Conservation (phyloP, 2,329 filamentous ascomycete genomes). For the Aspergillus quadricinctus region DNA sequence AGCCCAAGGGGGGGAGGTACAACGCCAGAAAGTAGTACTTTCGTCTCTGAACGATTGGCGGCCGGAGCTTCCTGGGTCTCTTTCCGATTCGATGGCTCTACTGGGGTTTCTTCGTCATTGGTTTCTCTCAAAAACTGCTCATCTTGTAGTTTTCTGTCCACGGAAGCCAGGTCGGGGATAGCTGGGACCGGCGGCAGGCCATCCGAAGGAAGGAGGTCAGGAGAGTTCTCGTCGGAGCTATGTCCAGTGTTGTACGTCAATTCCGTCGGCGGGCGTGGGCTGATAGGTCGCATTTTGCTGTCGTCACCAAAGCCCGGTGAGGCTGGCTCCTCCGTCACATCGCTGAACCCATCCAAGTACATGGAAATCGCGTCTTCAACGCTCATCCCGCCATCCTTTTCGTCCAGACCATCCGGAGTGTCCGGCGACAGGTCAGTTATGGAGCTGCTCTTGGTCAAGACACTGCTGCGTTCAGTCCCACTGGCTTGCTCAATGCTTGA, state of each 20-base stretch:
- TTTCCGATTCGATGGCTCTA: slow-evolving; percentile 2
- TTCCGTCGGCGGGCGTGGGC: slow-evolving; percentile 25
- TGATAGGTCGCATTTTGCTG: slow-evolving; percentile 29
- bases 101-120: not conserved
- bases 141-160: slow-evolving; percentile 5
- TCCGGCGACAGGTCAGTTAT: slow-evolving; percentile 55
- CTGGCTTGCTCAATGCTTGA: slow-evolving; percentile 55
- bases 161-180: slow-evolving; percentile 11
- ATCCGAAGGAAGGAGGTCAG: slow-evolving; percentile 15
- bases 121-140: slow-evolving; percentile 12
- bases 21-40: slow-evolving; percentile 30
- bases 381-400: slow-evolving; percentile 50
- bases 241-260: slow-evolving; percentile 23
- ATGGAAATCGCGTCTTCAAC: slow-evolving; percentile 59
- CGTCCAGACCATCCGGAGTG: slow-evolving; percentile 64
- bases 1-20: slow-evolving; percentile 35
- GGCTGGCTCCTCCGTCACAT: slow-evolving; percentile 37
- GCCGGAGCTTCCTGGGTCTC: not conserved
- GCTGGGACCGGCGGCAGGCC: slow-evolving; percentile 19
- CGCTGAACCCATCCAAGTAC: slow-evolving; percentile 56
- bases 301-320: slow-evolving; percentile 28
- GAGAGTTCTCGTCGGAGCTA: slow-evolving; percentile 15
- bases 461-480: slow-evolving; percentile 77
- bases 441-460: slow-evolving; percentile 74
- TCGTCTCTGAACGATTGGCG: slow-evolving; percentile 12